Conservation (phyloP, 2,329 filamentous ascomycete genomes). For the Paracamarosporium sp. region DNA sequence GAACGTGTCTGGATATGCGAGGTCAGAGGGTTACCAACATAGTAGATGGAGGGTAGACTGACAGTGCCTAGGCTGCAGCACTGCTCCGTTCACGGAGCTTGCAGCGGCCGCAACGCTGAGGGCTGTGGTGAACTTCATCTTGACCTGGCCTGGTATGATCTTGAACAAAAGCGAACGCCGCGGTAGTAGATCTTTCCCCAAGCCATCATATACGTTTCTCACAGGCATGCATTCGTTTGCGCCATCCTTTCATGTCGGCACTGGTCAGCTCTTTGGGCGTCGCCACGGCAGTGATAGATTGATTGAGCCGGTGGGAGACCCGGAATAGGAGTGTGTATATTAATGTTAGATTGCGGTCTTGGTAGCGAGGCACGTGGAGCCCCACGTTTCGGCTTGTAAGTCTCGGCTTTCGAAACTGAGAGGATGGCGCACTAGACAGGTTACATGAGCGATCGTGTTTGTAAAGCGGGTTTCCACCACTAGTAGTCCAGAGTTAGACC, state of each 20-base stretch:
- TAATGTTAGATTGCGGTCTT: conserved; percentile 22
- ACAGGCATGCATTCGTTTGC: not conserved
- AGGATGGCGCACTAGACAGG: too few species aligned
- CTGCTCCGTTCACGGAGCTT: conserved; percentile 27
- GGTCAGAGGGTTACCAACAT: not conserved
- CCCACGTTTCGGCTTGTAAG: conserved; percentile 26
- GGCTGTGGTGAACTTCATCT: conserved; percentile 33
- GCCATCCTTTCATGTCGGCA: conserved; percentile 11
- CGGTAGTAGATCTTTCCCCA: not conserved
- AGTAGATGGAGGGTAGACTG: conserved; percentile 2
- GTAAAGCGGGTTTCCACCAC: not conserved
- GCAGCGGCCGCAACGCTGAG: conserved; percentile 26
- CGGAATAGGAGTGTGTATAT: conserved; percentile 29
- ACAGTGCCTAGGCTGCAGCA: conserved; percentile 35
- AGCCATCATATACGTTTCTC: conserved; percentile 8
- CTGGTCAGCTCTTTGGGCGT: conserved; percentile 2
- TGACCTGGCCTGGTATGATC: conserved; percentile 2
- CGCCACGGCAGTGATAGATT: conserved; percentile 23
- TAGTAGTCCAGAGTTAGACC: not conserved
- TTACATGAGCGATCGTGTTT: not conserved
- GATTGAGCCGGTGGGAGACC: conserved; percentile 24
- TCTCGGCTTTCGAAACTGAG: not conserved
- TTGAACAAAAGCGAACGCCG: not conserved
- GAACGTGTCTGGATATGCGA: conserved; percentile 27
- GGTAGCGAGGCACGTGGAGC: conserved; percentile 24